Conservation (phyloP, 805 yeast genomes). For the Metschnikowia chrysomelidarum region DNA sequence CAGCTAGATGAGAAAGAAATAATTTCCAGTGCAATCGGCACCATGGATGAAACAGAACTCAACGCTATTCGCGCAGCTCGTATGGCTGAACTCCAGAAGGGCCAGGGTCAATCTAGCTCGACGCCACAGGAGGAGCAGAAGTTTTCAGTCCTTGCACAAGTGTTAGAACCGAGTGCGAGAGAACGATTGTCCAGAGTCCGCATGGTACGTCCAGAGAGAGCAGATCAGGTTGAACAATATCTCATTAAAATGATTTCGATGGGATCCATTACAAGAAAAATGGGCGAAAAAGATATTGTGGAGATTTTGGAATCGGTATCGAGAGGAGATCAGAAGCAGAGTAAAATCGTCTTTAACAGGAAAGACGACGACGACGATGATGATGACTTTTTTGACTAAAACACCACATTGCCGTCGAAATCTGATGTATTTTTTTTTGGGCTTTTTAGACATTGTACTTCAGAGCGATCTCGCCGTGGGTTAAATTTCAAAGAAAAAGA, state of each 20-base stretch:
- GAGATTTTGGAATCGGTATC: constrained; percentile 80
- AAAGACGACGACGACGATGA: constrained; percentile 29
- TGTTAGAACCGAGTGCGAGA: constrained; percentile 78
- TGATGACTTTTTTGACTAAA: constrained; percentile 34
- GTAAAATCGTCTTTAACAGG: constrained; percentile 60
- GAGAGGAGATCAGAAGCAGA: constrained; percentile 61
- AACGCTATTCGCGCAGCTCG: constrained; percentile 94
- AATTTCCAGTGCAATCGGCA: background rate
- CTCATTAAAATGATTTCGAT: constrained; percentile 66
- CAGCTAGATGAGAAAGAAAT: too few species aligned
- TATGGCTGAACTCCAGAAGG: constrained; percentile 73
- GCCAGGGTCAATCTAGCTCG: constrained; percentile 33
- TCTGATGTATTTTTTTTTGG: too few species aligned
- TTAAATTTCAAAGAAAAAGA: too few species aligned
- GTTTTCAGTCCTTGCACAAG: constrained; percentile 53
- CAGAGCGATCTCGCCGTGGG: too few species aligned
- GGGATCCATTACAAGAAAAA: constrained; percentile 72
- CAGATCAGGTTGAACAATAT: constrained; percentile 81
- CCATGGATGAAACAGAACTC: constrained; percentile 84
- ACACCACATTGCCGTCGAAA: too few species aligned
- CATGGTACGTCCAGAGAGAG: constrained; percentile 89
- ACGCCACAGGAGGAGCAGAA: constrained; percentile 36
- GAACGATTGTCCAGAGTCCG: constrained; percentile 85
- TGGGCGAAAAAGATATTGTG: constrained; percentile 81
- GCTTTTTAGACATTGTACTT: too few species aligned